phyloP scores from a whole-genome alignment of 2,329 filamentous ascomycete genomes.

The Penicillium sp. region DNA sequence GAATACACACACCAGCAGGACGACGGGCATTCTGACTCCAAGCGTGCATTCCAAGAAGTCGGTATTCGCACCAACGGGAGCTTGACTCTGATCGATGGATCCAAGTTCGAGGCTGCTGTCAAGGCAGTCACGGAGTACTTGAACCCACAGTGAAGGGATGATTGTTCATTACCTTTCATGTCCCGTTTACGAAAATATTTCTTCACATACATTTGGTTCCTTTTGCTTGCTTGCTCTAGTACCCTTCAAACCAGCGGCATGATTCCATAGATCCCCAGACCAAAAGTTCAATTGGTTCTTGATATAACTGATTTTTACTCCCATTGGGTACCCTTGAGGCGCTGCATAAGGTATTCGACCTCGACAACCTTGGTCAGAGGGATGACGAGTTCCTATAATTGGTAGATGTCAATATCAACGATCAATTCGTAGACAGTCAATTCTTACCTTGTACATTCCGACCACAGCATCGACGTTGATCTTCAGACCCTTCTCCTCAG shows the following conservation, averaged over 20 bases:
- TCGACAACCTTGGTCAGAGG: constrained; percentile 97
- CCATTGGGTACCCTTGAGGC: constrained; percentile 60
- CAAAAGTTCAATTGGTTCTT: constrained; percentile 20
- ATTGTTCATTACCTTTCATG: constrained; percentile 18
- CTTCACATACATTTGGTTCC: constrained; percentile 5
- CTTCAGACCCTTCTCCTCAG: constrained; percentile 56
- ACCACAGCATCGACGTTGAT: constrained; percentile 92
- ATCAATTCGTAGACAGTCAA: not conserved
- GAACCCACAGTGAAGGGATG: constrained; percentile 12
- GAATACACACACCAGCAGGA: constrained; percentile 75
- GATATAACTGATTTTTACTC: constrained; percentile 30
- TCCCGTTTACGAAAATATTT: constrained; percentile 17
- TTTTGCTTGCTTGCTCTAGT: constrained; percentile 4
- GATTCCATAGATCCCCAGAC: constrained; percentile 9
- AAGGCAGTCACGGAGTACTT: constrained; percentile 75
- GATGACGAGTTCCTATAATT: constrained; percentile 69
- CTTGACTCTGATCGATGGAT: constrained; percentile 80
- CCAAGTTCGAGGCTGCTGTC: constrained; percentile 72
- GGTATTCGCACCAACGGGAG: constrained; percentile 82
- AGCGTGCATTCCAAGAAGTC: constrained; percentile 89
- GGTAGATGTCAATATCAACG: constrained; percentile 1
- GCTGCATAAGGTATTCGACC: constrained; percentile 96
- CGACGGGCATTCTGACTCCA: constrained; percentile 81
- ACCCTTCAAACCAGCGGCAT: constrained; percentile 4
- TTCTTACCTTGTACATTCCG: constrained; percentile 68